These are phyloP conservation scores for Hippophae gyantsensis DNA, from an alignment of 306 rosid species.

Conservation along the genomic window DNA sequence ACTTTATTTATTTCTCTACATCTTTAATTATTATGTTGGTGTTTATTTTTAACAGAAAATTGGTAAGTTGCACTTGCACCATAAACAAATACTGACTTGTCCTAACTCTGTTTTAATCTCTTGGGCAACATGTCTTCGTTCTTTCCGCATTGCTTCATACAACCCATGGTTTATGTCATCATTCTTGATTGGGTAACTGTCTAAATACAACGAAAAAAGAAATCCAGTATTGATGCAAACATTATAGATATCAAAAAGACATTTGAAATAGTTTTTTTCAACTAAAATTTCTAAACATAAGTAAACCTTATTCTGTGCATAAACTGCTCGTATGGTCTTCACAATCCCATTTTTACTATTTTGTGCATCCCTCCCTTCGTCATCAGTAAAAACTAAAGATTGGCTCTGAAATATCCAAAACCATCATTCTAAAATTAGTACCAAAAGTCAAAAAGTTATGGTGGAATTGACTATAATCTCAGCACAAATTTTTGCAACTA, in stretches of 20 bases:
- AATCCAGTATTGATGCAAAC: background rate
- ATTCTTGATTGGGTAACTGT: too few species aligned
- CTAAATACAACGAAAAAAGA: too few species aligned
- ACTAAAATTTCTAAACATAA: slow-evolving; percentile 9
- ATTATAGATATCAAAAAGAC: slow-evolving; percentile 5
- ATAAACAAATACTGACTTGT: too few species aligned
- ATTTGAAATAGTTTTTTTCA: slow-evolving; percentile 7
- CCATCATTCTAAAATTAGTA: slow-evolving; percentile 12
- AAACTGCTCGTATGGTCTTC: slow-evolving; percentile 38
- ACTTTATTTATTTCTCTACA: too few species aligned
- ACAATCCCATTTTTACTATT: slow-evolving; percentile 41
- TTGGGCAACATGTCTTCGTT: too few species aligned
- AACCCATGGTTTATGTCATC: too few species aligned
- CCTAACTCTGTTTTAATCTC: too few species aligned
- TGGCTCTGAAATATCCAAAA: slow-evolving; percentile 60
- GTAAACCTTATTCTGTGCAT: slow-evolving; percentile 56
- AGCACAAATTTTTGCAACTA: background rate
- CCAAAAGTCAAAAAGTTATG: background rate
- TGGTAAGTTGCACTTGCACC: too few species aligned
- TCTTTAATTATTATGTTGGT: too few species aligned
- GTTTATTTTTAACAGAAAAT: too few species aligned
- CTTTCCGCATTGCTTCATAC: too few species aligned
- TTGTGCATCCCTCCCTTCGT: slow-evolving; percentile 56
- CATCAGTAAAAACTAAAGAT: slow-evolving; percentile 78
- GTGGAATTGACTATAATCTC: background rate